Percentiles rank a stretch among this genome's conserved stretches.
Conservation (phyloP, 2,329 filamentous ascomycete species). For the Aspergillus felis region DNA sequence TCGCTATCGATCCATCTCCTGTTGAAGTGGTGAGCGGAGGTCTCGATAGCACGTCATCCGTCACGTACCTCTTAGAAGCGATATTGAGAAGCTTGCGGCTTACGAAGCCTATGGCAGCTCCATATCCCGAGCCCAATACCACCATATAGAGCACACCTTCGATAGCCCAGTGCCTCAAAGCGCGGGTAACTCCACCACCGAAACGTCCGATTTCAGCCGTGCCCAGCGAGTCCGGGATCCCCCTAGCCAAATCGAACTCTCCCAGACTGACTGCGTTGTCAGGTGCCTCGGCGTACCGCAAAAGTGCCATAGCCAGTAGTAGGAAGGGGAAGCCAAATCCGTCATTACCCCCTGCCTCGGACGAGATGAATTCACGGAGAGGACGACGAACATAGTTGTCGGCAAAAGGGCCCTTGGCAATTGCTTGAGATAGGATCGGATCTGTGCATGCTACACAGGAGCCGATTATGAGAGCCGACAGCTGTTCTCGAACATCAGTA, state of each 20-base stretch:
- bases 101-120: slow-evolving; percentile 48
- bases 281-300: slow-evolving; percentile 49
- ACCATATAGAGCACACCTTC: slow-evolving; percentile 61
- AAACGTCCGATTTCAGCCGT: slow-evolving; percentile 47
- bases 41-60: not conserved
- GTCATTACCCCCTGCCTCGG: slow-evolving; percentile 60
- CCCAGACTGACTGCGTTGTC: slow-evolving; percentile 15
- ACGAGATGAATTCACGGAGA: slow-evolving; percentile 59
- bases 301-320: slow-evolving; percentile 55
- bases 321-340: slow-evolving; percentile 62
- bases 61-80: slow-evolving; percentile 27
- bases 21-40: not conserved
- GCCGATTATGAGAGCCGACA: slow-evolving; percentile 55
- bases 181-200: slow-evolving; percentile 50
- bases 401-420: slow-evolving; percentile 60
- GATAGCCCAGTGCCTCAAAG: slow-evolving; percentile 55
- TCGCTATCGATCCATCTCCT: slow-evolving; percentile 56
- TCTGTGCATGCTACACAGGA: slow-evolving; percentile 61
- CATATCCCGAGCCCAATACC: slow-evolving; percentile 51
- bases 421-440: slow-evolving; percentile 58
- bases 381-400: slow-evolving; percentile 58
- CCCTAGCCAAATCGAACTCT: slow-evolving; percentile 17
- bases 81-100: slow-evolving; percentile 47
- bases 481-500: slow-evolving; percentile 19
- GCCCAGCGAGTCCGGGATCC: slow-evolving; percentile 25